These are phyloP conservation scores for Globisporangium nagaii DNA, from an alignment of 352 stramenopile species.

Conservation along the genomic window DNA sequence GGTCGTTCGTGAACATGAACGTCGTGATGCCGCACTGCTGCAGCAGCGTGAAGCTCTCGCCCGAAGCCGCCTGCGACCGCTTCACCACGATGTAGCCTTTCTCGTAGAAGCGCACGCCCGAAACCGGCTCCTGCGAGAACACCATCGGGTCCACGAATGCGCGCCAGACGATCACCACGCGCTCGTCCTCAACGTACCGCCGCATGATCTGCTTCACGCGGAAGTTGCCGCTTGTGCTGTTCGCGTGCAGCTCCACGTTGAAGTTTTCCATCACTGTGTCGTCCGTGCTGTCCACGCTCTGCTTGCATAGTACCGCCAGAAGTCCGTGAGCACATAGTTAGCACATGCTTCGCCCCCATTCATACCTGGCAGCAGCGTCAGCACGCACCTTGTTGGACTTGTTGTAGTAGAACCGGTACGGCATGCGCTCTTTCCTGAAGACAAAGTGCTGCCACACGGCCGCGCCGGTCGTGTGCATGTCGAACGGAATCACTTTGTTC, in stretches of 20 bases:
- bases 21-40: slow-evolving; percentile 43
- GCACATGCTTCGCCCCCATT: no score
- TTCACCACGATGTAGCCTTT: slow-evolving; percentile 53
- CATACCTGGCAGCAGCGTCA: neutral
- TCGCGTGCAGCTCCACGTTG: slow-evolving; percentile 45
- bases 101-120: slow-evolving; percentile 33
- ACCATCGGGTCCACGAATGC: slow-evolving; percentile 43
- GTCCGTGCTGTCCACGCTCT: slow-evolving; percentile 27
- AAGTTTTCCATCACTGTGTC: slow-evolving; percentile 60
- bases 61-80: slow-evolving; percentile 23
- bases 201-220: slow-evolving; percentile 56
- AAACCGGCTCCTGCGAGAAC: slow-evolving; percentile 30
- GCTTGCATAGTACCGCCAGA: no score
- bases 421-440: slow-evolving; percentile 30
- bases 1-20: slow-evolving; percentile 29
- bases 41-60: slow-evolving; percentile 31
- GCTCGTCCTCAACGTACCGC: slow-evolving; percentile 51
- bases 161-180: slow-evolving; percentile 55
- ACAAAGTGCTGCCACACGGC: slow-evolving; percentile 44
- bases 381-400: slow-evolving; percentile 21
- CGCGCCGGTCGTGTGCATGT: slow-evolving; percentile 20
- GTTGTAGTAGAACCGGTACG: slow-evolving; percentile 34
- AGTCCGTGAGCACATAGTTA: no score
- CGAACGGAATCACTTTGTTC: slow-evolving; percentile 42
- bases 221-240: slow-evolving; percentile 43